A percentile compares a stretch with the other conserved stretches of the same genome.
Evolutionary conservation across 192 early-diverging fungal genomes (phyloP).

Genomic region (Coemansia sp.): DNA sequence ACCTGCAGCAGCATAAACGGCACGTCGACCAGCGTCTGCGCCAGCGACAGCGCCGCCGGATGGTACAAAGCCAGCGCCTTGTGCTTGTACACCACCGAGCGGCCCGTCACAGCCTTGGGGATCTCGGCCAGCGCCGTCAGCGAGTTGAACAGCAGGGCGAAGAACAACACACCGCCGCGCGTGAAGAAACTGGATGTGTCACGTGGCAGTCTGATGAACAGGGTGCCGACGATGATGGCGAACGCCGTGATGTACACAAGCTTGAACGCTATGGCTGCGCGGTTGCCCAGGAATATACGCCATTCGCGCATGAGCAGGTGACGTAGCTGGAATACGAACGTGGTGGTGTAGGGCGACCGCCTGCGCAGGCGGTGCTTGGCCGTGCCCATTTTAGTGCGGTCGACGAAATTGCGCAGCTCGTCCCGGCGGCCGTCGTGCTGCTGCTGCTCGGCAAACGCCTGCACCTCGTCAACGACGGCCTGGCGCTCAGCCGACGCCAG

Average conservation of each 20-base stretch:
- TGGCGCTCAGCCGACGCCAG: conserved; percentile 48
- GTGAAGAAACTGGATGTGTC: conserved; percentile 63
- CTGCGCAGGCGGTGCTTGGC: conserved; percentile 53
- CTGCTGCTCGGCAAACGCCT: conserved; percentile 49
- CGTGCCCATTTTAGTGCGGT: conserved; percentile 55
- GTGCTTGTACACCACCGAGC: no score
- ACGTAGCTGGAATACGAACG: conserved; percentile 63
- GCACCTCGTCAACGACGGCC: conserved; percentile 39
- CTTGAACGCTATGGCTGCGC: conserved; percentile 55
- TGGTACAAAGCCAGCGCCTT: no score
- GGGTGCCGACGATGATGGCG: conserved; percentile 70
- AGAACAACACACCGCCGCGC: conserved; percentile 49
- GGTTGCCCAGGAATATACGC: conserved; percentile 59
- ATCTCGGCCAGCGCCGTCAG: conserved; percentile 68
- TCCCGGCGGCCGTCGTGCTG: conserved; percentile 33
- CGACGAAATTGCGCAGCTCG: conserved; percentile 51
- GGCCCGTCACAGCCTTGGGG: conserved; percentile 65
- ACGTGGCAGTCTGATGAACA: conserved; percentile 62
- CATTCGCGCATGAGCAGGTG: conserved; percentile 62
- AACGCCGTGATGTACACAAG: conserved; percentile 60
- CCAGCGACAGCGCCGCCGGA: no score
- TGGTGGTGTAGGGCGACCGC: conserved; percentile 62
- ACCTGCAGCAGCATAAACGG: conserved; percentile 58
- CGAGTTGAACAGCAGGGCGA: conserved; percentile 65
- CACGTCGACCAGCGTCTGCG: conserved; percentile 31